These are phyloP conservation scores for Globisporangium sylvaticum DNA, from an alignment of 352 stramenopile species.

Conservation along the genomic window DNA sequence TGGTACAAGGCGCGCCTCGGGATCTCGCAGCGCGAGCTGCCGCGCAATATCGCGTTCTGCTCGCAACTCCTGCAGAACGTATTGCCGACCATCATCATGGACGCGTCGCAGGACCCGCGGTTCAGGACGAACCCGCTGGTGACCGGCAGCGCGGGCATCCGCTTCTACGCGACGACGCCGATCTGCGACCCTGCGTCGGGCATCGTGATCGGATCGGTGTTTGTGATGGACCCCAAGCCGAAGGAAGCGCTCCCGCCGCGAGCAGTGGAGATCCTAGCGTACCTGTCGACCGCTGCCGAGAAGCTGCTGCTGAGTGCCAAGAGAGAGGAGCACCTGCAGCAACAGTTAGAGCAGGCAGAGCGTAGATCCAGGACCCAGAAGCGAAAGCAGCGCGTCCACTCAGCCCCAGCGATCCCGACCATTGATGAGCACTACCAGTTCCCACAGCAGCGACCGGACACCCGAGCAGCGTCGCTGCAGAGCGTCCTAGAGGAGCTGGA, in stretches of 20 bases:
- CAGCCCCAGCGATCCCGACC: slow-evolving; percentile 12
- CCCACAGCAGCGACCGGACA: slow-evolving; percentile 13
- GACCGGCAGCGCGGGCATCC: slow-evolving; percentile 82
- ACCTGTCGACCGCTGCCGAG: slow-evolving; percentile 51
- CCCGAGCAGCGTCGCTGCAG: slow-evolving; percentile 34
- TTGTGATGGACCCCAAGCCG: slow-evolving; percentile 68
- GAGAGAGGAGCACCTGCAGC: not conserved
- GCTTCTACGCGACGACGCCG: slow-evolving; percentile 89
- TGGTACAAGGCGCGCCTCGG: slow-evolving; percentile 77
- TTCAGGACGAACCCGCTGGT: slow-evolving; percentile 88
- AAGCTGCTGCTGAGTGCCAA: slow-evolving; percentile 31
- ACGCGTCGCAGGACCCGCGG: slow-evolving; percentile 76
- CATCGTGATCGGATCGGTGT: slow-evolving; percentile 74
- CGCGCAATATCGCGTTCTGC: slow-evolving; percentile 65
- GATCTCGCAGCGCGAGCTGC: slow-evolving; percentile 56
- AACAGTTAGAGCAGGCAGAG: not conserved
- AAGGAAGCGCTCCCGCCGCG: slow-evolving; percentile 46
- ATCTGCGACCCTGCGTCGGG: slow-evolving; percentile 55
- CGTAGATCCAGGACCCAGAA: slow-evolving; percentile 1
- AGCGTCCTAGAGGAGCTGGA: slow-evolving; percentile 49
- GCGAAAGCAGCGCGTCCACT: slow-evolving; percentile 23
- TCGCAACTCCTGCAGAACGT: slow-evolving; percentile 41
- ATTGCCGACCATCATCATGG: slow-evolving; percentile 69
- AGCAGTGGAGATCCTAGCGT: slow-evolving; percentile 63
- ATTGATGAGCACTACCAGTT: not conserved